phyloP scores from a whole-genome alignment of 2,329 filamentous ascomycete genomes.

The Fusarium sp. region DNA sequence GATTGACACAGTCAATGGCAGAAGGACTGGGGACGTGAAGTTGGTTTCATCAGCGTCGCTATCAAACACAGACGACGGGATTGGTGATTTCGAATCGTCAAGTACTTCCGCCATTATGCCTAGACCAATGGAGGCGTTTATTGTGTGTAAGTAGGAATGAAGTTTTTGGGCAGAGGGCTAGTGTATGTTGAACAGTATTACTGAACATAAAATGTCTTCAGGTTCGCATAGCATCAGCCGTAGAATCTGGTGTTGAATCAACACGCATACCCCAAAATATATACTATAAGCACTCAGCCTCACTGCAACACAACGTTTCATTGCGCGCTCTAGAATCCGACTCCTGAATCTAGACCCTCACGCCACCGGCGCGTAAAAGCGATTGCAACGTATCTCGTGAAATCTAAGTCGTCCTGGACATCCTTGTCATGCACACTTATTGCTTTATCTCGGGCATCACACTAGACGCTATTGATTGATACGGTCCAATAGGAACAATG shows the following conservation, averaged over 20 bases:
- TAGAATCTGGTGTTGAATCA: not conserved
- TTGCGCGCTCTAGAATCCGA: not conserved
- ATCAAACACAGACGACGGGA: not conserved
- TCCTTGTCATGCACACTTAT: not conserved
- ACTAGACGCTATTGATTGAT: not conserved
- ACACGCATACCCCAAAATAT: not conserved
- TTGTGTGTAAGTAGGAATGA: not conserved
- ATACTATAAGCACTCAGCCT: not conserved
- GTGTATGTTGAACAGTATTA: too few species aligned
- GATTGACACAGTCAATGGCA: not conserved
- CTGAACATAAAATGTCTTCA: not conserved
- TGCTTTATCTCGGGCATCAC: not conserved
- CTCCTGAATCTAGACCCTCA: not conserved
- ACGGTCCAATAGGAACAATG: not conserved
- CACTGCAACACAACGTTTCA: not conserved
- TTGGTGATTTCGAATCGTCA: not conserved
- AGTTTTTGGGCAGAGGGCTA: not conserved
- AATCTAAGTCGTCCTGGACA: not conserved
- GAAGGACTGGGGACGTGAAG: not conserved
- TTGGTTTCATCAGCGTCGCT: not conserved
- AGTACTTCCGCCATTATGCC: not conserved
- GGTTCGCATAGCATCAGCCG: not conserved
- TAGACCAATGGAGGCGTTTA: not conserved
- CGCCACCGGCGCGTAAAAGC: not conserved
- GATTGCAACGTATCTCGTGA: too few species aligned